Evolutionary conservation across 371 early-diverging fungal genomes (phyloP).

Genomic region (Zopfochytrium polystomum): DNA sequence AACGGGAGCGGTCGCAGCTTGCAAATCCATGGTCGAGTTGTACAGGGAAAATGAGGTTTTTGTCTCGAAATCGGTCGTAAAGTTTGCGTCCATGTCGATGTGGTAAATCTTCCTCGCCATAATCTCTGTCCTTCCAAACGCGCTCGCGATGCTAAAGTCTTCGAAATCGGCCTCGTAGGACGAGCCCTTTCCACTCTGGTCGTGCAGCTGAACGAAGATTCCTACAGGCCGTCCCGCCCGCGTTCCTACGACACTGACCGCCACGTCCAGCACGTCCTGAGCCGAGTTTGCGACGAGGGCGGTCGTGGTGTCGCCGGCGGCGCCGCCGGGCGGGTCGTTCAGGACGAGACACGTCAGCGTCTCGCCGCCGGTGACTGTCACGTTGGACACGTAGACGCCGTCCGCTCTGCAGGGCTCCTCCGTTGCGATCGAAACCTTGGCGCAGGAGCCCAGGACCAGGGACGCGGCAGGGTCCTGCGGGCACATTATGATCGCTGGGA

Average conservation of each 20-base stretch:
- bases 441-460: slow-evolving; percentile 22
- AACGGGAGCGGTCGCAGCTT: slow-evolving; percentile 10
- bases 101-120: slow-evolving; percentile 29
- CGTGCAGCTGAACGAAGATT: slow-evolving; percentile 22
- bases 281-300: too few species aligned
- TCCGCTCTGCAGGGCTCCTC: slow-evolving; percentile 18
- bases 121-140: slow-evolving; percentile 29
- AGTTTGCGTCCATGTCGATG: slow-evolving; percentile 20
- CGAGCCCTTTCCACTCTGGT: slow-evolving; percentile 17
- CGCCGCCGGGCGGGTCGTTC: too few species aligned
- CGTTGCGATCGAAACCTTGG: slow-evolving; percentile 17
- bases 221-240: slow-evolving; percentile 23
- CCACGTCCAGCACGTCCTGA: slow-evolving; percentile 23
- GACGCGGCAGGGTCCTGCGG: slow-evolving; percentile 24
- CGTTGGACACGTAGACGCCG: slow-evolving; percentile 12
- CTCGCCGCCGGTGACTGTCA: slow-evolving; percentile 15
- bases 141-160: slow-evolving; percentile 29
- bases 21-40: slow-evolving; percentile 7
- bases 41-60: slow-evolving; percentile 26
- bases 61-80: slow-evolving; percentile 24
- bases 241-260: slow-evolving; percentile 22
- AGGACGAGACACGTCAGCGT: slow-evolving; percentile 31
- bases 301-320: too few species aligned
- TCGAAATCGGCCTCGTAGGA: slow-evolving; percentile 24
- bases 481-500: slow-evolving; percentile 43